phyloP scores from a whole-genome alignment of 106 monocot species.

The Agapanthus africanus region DNA sequence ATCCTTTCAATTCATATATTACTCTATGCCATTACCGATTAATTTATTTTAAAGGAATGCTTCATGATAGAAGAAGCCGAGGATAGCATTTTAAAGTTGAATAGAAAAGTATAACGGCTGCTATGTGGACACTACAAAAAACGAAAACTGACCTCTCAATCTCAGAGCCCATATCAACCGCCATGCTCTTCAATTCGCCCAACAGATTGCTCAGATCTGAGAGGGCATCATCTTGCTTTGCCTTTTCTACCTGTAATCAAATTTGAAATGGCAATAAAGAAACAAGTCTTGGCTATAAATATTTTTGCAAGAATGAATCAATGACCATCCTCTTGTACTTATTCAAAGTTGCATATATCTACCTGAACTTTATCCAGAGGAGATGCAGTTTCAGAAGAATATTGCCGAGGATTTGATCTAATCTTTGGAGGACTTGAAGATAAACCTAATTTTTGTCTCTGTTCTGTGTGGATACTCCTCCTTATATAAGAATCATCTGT shows the following conservation, averaged over 20 bases:
- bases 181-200: conserved; percentile 62
- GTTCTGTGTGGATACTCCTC: conserved; percentile 24
- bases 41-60: no score
- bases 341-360: background rate
- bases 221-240: conserved; percentile 63
- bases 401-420: conserved; percentile 15
- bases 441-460: conserved; percentile 33
- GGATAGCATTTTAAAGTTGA: no score
- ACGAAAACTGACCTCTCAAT: conserved; percentile 40
- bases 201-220: conserved; percentile 58
- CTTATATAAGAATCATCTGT: conserved; percentile 35
- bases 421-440: conserved; percentile 16
- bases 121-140: no score
- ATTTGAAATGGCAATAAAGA: no score
- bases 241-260: conserved; percentile 73
- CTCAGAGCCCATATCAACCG: conserved; percentile 67
- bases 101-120: no score
- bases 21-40: no score
- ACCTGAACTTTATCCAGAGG: conserved; percentile 34
- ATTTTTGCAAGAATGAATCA: no score
- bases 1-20: no score
- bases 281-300: no score
- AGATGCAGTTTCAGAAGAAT: conserved; percentile 25
- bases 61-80: no score
- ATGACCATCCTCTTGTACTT: no score